phyloP scores from a whole-genome alignment of 106 monocot genomes.

The Dendrobium officinale region DNA sequence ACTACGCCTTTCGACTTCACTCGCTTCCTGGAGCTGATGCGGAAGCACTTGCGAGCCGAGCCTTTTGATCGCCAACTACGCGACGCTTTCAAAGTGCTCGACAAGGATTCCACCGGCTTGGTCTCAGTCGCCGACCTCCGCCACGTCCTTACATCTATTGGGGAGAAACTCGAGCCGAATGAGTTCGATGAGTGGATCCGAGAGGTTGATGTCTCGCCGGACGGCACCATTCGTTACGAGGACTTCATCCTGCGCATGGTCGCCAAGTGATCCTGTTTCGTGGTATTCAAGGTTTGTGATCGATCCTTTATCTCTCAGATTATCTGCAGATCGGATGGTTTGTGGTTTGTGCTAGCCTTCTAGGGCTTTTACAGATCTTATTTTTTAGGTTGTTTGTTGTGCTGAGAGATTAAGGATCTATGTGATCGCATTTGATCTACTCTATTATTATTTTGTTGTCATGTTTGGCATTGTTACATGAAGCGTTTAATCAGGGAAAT shows the following conservation, averaged over 20 bases:
- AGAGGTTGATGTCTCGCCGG: conserved; percentile 76
- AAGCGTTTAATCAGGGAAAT: background rate
- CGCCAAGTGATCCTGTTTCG: conserved; percentile 44
- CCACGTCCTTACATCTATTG: conserved; percentile 81
- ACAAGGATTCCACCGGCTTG: conserved; percentile 74
- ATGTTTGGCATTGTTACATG: conserved; percentile 8
- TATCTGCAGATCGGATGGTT: background rate
- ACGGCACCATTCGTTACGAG: conserved; percentile 83
- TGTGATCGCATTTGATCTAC: conserved; percentile 4
- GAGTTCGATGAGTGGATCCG: conserved; percentile 99
- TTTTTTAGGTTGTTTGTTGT: background rate
- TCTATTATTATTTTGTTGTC: background rate
- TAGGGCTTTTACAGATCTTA: background rate
- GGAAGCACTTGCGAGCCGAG: conserved; percentile 55
- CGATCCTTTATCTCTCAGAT: background rate
- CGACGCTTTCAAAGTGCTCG: conserved; percentile 89
- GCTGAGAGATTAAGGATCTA: background rate
- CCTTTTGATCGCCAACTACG: conserved; percentile 88
- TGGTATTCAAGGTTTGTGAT: background rate
- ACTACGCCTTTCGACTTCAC: conserved; percentile 80
- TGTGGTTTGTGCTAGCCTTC: background rate
- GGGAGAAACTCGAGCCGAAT: conserved; percentile 82
- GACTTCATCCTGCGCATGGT: conserved; percentile 90
- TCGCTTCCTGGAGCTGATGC: conserved; percentile 92
- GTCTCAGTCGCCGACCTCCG: conserved; percentile 76